Base-by-base conservation (phyloP, 768 basidiomycete species). In the Pulveroboletus sp. region DNA sequence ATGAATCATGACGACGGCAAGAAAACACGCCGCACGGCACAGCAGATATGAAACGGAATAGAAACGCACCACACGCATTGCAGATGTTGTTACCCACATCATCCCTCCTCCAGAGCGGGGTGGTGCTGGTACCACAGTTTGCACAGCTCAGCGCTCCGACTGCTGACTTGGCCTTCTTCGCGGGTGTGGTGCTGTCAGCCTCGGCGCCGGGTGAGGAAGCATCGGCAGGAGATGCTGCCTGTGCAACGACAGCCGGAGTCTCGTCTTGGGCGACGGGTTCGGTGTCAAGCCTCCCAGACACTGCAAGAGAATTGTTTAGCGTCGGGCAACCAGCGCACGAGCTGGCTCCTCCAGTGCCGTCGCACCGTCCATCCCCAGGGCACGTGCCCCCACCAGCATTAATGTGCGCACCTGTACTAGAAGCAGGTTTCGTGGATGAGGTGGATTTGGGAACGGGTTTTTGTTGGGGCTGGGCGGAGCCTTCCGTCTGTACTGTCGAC, bases 271-370 rank as follows among this genome's bases (percentile, higher is more conserved):
- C 32, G 27, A 57, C 50, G 21, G 71, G 65, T 60, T 74, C 73
- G 37, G 71, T 63, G 47, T 72, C 78, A 47, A 64, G 51, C 47
- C 73, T 69, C 50, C 73, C 67, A 47, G 73, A 69, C 40, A 75
- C 71, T 52, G 74, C 69, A 52, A 82, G 72, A 46, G 78, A 79
- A 65, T 99, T 99, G 76, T 97, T 99, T 73, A 83, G 93, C 30
- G 95, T 94, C 11, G 96, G 96, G 68, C 96, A 99, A 39, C 96
- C 96, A 56, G 86, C 81, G 69, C 96, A 99, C 55, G 90, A 86
- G 52, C 82, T 82, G 57, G 92, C 84, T 46, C 96, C 96, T 60
- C 96, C 96, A 11, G 91, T 94, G 57, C 96, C 96, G 71, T 99
- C 92, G 72, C 96, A 99, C 58, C 90, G 81, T 31, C 96, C 96